A percentile compares a stretch with the other conserved stretches of the same genome.
phyloP scores from a whole-genome alignment of 176 grass and related monocot genomes.

The Lolium multiflorum region DNA sequence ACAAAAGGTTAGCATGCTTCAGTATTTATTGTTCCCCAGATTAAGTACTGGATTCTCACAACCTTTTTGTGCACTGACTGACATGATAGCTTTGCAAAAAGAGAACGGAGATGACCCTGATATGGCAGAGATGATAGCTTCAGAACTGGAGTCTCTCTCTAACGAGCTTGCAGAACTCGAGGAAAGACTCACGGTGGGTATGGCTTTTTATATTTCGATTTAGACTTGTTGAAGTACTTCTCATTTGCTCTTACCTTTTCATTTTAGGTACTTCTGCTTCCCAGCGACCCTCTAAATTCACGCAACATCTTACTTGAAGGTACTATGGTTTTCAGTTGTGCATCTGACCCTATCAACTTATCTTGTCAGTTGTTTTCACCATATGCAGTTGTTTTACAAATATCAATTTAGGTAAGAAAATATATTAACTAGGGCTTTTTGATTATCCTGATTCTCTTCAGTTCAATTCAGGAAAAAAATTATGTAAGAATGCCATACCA shows the following conservation, averaged over 20 bases:
- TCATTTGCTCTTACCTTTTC: slow-evolving; percentile 34
- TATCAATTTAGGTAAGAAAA: not conserved
- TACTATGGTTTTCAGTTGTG: slow-evolving; percentile 46
- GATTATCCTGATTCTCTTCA: slow-evolving; percentile 5
- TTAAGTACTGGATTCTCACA: slow-evolving; percentile 10
- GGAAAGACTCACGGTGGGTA: slow-evolving; percentile 76
- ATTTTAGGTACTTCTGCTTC: slow-evolving; percentile 80
- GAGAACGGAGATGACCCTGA: slow-evolving; percentile 74
- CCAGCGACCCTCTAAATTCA: slow-evolving; percentile 83
- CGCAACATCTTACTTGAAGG: slow-evolving; percentile 99
- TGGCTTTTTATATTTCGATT: not conserved
- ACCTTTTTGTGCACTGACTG: slow-evolving; percentile 11
- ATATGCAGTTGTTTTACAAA: not conserved
- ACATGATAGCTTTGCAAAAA: slow-evolving; percentile 65
- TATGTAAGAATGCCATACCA: slow-evolving; percentile 11
- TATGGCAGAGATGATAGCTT: slow-evolving; percentile 90
- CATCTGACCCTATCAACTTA: slow-evolving; percentile 23
- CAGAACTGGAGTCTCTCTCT: slow-evolving; percentile 77
- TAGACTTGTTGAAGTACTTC: slow-evolving; percentile 22
- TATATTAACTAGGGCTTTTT: not conserved
- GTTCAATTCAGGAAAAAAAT: not conserved
- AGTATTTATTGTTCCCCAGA: slow-evolving; percentile 14
- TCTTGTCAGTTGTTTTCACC: not conserved
- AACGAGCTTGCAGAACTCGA: slow-evolving; percentile 80
- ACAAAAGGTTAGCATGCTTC: slow-evolving; percentile 68